Evolutionary conservation across 2,329 filamentous ascomycete genomes (phyloP), one percentile per base, ranked within the genome.

Genomic region (Diaporthe humulicola): DNA sequence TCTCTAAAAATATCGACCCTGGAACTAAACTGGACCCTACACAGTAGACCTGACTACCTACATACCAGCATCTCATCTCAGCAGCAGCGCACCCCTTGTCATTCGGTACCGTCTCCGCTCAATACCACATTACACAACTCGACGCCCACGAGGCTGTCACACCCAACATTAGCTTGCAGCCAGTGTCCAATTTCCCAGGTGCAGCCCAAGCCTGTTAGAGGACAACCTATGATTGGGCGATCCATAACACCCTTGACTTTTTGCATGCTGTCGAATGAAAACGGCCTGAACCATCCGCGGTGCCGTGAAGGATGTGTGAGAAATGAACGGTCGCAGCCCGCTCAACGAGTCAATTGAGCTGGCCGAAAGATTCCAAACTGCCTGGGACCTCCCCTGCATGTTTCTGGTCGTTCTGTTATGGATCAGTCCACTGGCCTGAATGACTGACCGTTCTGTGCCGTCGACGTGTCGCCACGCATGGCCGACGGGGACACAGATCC

Each of bases 1-100:
- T 48, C 19, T 50, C 69, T 71, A 71, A 61, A 71, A 71, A 71
- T 71, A 71, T 25, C 67, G 42, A 15, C 17, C 30, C n/a, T 42
- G n/a, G n/a, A n/a, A n/a, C n/a, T n/a, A n/a, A n/a, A n/a, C n/a
- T n/a, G n/a, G n/a, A 28, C 14, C 42, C 28, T 19, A 36, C 42
- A 50, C 19, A 36, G 6, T 25, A 36, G 28, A 36, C 2, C 19
- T 25, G 19, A 25, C n/a, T 17, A 25, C 66, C n/a, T 17, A 25
- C 66, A 57, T 70, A 19, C 40, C 19, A 22, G 22, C 19, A 57
- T 70, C 67, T 70, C 36, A 70, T 70, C 45, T 70, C 48, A 56
- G 33, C 67, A 33, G 45, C 45, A 42, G 9, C 19, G 5, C 67
- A 48, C 40, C 54, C 54, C 28, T 7, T 14, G 2, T 30, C 15